Evolutionary conservation across 2,329 filamentous ascomycete species (phyloP), one percentile per base, ranked within the genome.

Genomic region (Alternaria panax): DNA sequence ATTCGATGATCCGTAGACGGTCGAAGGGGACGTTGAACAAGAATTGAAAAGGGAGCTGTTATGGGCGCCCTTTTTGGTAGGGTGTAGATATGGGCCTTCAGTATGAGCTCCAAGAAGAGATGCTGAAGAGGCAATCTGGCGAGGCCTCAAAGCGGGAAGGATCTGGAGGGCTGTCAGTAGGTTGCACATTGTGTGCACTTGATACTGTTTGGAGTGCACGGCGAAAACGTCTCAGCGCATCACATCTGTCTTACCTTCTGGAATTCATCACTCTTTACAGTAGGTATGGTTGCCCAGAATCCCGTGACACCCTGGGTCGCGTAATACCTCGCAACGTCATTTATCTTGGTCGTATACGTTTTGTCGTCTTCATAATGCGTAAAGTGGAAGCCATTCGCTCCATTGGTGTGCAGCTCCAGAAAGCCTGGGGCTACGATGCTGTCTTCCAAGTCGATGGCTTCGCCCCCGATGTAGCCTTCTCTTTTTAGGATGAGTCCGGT

Each of bases 381-480:
- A 58, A 86, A 86, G 65, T 86, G 84, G 51, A 86, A 85, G 2
- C 83, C 83, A 68, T 80, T 79, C 48, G 81, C 73, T 51, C 83
- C 82, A 65, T 87, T 87, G 1, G 82, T 85, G 60, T 87, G 85
- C 6, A 87, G 70, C 59, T 87, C 85, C 22, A 86, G 74, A 64
- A 84, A 85, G 4, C 84, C 85, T 9, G 85, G 84, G 5, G 84
- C 82, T 53, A 86, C 75, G 47, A 86, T 83, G 46, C 73, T 78
- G 40, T 81, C 81, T 38, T 82, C 76, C 11, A 86, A 69, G 65
- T 86, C 83, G 46, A 84, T 70, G 12, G 76, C 76, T 41, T 82
- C 78, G 27, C 79, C 80, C 42, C 78, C 80, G 57, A 80, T 80
- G 60, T 80, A 80, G 30, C 79, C 79, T 34, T 79, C 78, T 55